Conservation (phyloP, 2,329 filamentous ascomycete genomes). For the Hirsutella rhossiliensis region DNA sequence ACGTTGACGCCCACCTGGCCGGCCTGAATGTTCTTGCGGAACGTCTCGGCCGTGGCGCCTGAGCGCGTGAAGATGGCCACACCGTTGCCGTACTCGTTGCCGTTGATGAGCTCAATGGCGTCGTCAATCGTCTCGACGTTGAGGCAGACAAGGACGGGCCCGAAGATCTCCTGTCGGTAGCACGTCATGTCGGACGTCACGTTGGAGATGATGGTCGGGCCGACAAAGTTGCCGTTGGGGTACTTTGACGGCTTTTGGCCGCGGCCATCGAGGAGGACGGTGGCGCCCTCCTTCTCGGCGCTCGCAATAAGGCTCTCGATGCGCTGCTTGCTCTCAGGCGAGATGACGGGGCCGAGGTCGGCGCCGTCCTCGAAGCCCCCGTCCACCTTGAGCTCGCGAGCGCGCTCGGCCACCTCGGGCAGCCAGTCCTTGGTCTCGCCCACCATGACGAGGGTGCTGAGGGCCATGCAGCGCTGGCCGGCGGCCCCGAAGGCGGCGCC, state of each 20-base stretch:
- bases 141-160: conserved; percentile 71
- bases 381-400: conserved; percentile 61
- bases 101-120: conserved; percentile 71
- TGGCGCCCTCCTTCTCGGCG: conserved; percentile 71
- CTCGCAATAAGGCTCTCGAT: conserved; percentile 66
- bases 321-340: conserved; percentile 63
- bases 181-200: conserved; percentile 73
- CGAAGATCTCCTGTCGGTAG: conserved; percentile 79
- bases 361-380: conserved; percentile 72
- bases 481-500: conserved; percentile 78
- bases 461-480: conserved; percentile 77
- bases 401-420: conserved; percentile 62
- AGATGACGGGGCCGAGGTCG: conserved; percentile 74
- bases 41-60: conserved; percentile 63
- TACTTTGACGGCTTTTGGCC: conserved; percentile 66
- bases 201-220: conserved; percentile 71
- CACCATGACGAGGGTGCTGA: conserved; percentile 73
- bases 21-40: conserved; percentile 72
- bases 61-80: conserved; percentile 74
- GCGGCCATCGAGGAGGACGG: conserved; percentile 69
- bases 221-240: conserved; percentile 76
- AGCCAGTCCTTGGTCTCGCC: conserved; percentile 80
- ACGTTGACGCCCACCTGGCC: conserved; percentile 83
- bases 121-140: conserved; percentile 69
- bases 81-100: conserved; percentile 79